phyloP scores from a whole-genome alignment of 1,284 basidiomycete species.

The Cystobasidium pallidum region DNA sequence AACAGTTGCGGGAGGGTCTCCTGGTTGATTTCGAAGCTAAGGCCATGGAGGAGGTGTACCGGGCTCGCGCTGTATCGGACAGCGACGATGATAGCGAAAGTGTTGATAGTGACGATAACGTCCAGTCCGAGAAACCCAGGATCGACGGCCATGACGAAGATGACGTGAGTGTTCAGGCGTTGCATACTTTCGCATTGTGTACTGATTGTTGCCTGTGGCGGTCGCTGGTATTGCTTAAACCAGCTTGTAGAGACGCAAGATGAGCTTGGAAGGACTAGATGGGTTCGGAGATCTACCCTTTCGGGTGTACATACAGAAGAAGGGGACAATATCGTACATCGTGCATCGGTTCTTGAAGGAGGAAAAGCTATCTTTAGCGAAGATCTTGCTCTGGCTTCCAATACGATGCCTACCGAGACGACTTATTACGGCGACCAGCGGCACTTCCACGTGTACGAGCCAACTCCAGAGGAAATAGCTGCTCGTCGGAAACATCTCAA shows the following conservation, averaged over 20 bases:
- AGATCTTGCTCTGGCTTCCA: conserved; percentile 35
- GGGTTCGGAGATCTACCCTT: conserved; percentile 71
- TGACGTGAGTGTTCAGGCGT: conserved; percentile 45
- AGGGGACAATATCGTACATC: conserved; percentile 57
- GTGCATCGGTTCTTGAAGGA: conserved; percentile 61
- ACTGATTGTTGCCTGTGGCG: neutral
- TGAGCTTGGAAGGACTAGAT: conserved; percentile 77
- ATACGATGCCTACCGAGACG: conserved; percentile 37
- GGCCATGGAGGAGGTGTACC: conserved; percentile 61
- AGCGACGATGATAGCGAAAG: conserved; percentile 61
- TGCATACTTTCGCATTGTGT: neutral
- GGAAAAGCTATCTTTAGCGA: conserved; percentile 51
- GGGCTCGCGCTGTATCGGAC: conserved; percentile 56
- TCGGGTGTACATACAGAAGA: conserved; percentile 60
- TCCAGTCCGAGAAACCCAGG: conserved; percentile 61
- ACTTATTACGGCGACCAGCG: conserved; percentile 66
- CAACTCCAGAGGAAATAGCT: conserved; percentile 67
- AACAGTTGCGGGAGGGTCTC: conserved; percentile 72
- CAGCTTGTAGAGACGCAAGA: conserved; percentile 81
- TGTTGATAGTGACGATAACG: conserved; percentile 48
- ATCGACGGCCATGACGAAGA: conserved; percentile 45
- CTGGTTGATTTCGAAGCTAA: conserved; percentile 84
- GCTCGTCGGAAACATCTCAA: conserved; percentile 54
- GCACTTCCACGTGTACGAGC: conserved; percentile 81
- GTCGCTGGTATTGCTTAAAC: conserved; percentile 63